A percentile compares a stretch with the other conserved stretches of the same genome.
These are phyloP conservation scores for Halteria grandinella DNA, from an alignment of 73 alveolate genomes.

Conservation along the genomic window DNA sequence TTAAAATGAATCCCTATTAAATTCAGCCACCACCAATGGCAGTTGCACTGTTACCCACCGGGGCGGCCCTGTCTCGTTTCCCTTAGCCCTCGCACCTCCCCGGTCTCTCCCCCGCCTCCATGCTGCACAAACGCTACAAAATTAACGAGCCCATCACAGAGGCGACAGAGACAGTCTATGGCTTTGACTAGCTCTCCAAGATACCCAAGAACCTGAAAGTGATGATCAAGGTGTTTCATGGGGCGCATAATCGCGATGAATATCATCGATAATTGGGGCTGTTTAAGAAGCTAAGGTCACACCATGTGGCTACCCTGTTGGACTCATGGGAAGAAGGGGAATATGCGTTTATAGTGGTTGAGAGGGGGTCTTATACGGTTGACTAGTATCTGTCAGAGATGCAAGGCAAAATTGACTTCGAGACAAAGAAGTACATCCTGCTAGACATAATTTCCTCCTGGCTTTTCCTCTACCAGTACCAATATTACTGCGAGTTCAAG, in stretches of 20 bases:
- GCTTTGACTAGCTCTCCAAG: constrained; percentile 39
- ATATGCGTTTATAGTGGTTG: constrained; percentile 37
- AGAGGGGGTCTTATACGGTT: constrained; percentile 46
- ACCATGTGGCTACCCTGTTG: constrained; percentile 23
- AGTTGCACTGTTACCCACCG: too few species aligned
- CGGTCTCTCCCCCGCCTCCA: too few species aligned
- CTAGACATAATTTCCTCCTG: constrained; percentile 39
- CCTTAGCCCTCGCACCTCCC: too few species aligned
- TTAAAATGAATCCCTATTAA: too few species aligned
- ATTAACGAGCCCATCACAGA: constrained; percentile 25
- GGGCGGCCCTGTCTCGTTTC: too few species aligned
- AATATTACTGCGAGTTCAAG: constrained; percentile 36
- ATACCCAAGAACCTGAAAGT: constrained; percentile 51
- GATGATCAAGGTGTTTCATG: constrained; percentile 1
- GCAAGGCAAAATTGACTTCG: constrained; percentile 56
- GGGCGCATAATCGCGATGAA: constrained; percentile 1
- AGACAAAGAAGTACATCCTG: constrained; percentile 34
- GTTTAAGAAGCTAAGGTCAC: constrained; percentile 42
- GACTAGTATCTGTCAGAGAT: constrained; percentile 34
- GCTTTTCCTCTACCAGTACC: constrained; percentile 38
- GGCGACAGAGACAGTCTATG: constrained; percentile 34
- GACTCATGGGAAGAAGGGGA: constrained; percentile 55
- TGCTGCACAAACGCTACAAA: too few species aligned
- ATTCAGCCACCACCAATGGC: too few species aligned
- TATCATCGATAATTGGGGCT: constrained; percentile 1